Base-by-base conservation (phyloP, 805 yeast genomes). In the Lipomyces mesembrius region DNA sequence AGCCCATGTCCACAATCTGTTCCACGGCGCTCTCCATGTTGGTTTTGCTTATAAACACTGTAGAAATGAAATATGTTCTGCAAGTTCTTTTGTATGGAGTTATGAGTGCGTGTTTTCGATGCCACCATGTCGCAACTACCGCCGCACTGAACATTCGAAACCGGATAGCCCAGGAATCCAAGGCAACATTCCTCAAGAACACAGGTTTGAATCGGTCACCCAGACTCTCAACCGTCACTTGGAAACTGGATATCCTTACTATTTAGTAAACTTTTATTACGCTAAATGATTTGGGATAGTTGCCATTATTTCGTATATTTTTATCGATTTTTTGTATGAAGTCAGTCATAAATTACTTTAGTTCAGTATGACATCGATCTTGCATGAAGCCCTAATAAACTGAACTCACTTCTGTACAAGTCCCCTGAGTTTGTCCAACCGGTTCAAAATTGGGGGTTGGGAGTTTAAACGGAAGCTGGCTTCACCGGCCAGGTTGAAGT, bases 1-100 rank as follows among this genome's bases (percentile, higher is more conserved):
- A 73, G 35, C 78, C 78, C 78, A 76, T 76, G 27, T 76, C 78
- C 39, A 68, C 69, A 57, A 76, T 68, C 61, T 67, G 71, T 35
- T 34, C 57, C 34, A 63, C 63, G 20, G 62, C 53, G 32, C 53
- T 62, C 57, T 59, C 61, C n/a, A 61, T 57, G 64, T 57, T 61
- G n/a, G 61, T 56, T 43, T 17, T 7, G 22, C n/a, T 12, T n/a
- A 17, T 17, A 3, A 7, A 17, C 9, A 8, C 8, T n/a, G 39
- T 37, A 11, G 4, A 37, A 11, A n/a, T n/a, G n/a, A n/a, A 12
- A 37, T 37, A 37, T 14, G 39, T 37, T 37, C 14, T 37, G 17
- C 14, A 37, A 37, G 14, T 1, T 37, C 39, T 37, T 12, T 37
- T 17, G 14, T 37, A 14, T 5, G 32, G 32, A 29, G 32, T 29